A percentile compares a stretch with the other conserved stretches of the same genome.
Conservation (phyloP, 345 rosid species). For the Hypericum androsaemum region DNA sequence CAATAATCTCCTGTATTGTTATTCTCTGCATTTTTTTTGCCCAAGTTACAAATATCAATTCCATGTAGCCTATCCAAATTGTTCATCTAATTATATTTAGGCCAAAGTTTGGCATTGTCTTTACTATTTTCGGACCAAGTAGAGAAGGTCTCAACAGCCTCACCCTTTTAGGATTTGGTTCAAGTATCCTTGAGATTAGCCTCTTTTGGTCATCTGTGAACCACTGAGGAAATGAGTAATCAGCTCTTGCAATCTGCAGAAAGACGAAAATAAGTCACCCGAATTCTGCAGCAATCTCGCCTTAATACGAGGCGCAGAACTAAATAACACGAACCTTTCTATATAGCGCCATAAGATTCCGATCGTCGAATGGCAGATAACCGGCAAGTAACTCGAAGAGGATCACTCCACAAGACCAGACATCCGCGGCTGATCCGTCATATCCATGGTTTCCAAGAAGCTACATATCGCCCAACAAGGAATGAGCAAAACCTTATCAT, state of each 20-base stretch:
- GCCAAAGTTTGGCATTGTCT: background rate
- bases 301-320: too few relatives aligned
- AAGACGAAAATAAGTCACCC: conserved; percentile 2
- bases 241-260: conserved; percentile 54
- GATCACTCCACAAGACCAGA: conserved; percentile 91
- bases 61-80: too few relatives aligned
- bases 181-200: conserved; percentile 59
- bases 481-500: background rate
- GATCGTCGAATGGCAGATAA: conserved; percentile 64
- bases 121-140: background rate
- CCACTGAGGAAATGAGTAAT: conserved; percentile 49
- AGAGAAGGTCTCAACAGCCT: too few relatives aligned
- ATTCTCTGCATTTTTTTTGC: conserved; percentile 43
- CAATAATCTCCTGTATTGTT: conserved; percentile 50
- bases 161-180: conserved; percentile 60
- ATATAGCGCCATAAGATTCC: conserved; percentile 54
- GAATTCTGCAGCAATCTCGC: background rate
- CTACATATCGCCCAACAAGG: conserved; percentile 34
- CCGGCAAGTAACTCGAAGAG: conserved; percentile 82
- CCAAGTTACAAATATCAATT: too few relatives aligned
- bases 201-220: conserved; percentile 48
- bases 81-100: too few relatives aligned
- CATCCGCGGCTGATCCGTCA: conserved; percentile 78
- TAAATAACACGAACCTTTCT: conserved; percentile 37
- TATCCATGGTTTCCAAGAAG: conserved; percentile 62